phyloP scores from a whole-genome alignment of 345 rosid species.

The Microcos paniculata region DNA sequence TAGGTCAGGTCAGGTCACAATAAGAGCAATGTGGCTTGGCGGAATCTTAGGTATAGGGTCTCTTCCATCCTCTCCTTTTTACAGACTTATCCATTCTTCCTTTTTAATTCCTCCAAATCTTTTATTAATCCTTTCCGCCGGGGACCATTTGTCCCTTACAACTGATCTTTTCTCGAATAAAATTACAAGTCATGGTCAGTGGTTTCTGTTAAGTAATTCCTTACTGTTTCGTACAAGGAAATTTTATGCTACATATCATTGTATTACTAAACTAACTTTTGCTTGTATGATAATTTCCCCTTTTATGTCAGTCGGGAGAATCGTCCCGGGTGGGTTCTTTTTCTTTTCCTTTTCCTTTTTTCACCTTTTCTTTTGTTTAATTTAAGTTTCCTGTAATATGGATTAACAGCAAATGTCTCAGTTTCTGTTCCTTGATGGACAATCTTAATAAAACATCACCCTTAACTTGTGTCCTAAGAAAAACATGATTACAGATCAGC shows the following conservation, averaged over 20 bases:
- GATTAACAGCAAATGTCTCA: not conserved
- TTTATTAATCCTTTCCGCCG: not conserved
- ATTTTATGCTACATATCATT: not conserved
- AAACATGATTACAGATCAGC: not conserved
- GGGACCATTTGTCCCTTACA: not conserved
- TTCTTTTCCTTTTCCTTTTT: too few relatives aligned
- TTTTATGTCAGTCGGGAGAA: not conserved
- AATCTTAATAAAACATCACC: not conserved
- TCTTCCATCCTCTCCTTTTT: not conserved
- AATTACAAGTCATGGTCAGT: not conserved
- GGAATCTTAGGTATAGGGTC: not conserved
- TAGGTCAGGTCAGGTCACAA: not conserved
- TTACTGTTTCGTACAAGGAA: not conserved
- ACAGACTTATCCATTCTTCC: not conserved
- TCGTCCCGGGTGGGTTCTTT: not conserved
- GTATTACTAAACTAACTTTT: not conserved
- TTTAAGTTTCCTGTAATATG: not conserved
- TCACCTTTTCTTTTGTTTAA: not conserved
- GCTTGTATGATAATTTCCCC: not conserved
- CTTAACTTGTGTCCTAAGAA: conserved; percentile 15
- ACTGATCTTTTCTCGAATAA: not conserved
- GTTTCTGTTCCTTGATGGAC: not conserved
- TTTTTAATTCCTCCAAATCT: not conserved
- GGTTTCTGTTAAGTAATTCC: not conserved
- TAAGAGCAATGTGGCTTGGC: not conserved